Percentiles rank a stretch among this genome's conserved stretches.
Conservation (phyloP, 306 rosid genomes). For the Corylus heterophylla region DNA sequence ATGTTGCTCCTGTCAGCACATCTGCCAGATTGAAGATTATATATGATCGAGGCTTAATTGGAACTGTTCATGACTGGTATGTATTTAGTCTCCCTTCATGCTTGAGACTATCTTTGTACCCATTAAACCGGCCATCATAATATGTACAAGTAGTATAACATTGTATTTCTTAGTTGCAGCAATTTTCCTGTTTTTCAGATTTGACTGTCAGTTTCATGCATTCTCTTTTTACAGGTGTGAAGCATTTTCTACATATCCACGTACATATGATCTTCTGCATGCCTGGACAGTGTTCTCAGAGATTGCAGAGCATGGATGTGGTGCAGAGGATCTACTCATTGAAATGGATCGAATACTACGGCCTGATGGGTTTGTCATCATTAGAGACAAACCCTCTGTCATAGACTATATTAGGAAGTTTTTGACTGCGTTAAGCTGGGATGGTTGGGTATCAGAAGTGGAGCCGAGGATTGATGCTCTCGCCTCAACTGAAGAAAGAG, state of each 20-base stretch:
- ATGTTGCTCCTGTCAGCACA: constrained; percentile 49
- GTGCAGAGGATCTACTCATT: constrained; percentile 52
- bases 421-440: constrained; percentile 53
- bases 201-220: not conserved
- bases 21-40: constrained; percentile 53
- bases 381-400: constrained; percentile 52
- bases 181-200: not conserved
- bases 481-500: constrained; percentile 49
- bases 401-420: constrained; percentile 48
- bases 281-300: constrained; percentile 62
- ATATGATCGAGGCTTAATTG: constrained; percentile 60
- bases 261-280: constrained; percentile 65
- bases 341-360: constrained; percentile 67
- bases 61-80: constrained; percentile 69
- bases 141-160: not conserved
- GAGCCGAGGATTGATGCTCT: constrained; percentile 56
- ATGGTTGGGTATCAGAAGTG: constrained; percentile 62
- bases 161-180: not conserved
- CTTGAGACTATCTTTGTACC: not conserved
- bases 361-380: constrained; percentile 62
- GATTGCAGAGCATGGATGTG: constrained; percentile 48
- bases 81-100: not conserved
- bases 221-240: constrained; percentile 49
- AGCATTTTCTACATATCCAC: constrained; percentile 69
- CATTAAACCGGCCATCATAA: not conserved